These are phyloP conservation scores for Pythium diclinum DNA, from an alignment of 352 stramenopile species.

Conservation along the genomic window DNA sequence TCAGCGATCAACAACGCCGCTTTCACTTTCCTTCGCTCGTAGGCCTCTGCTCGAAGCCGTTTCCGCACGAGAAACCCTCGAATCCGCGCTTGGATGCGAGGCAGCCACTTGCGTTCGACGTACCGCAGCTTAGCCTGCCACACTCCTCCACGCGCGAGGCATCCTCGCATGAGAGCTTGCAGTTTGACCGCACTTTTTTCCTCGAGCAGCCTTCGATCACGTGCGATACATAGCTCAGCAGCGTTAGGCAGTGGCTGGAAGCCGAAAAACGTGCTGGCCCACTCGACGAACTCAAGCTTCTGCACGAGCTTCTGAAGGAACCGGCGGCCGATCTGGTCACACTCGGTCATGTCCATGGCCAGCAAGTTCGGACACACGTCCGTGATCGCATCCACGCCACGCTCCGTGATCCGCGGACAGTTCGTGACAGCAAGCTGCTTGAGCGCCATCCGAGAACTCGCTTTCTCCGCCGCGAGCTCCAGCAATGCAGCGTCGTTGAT, in stretches of 20 bases:
- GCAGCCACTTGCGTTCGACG: constrained; percentile 59
- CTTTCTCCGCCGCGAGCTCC: constrained; percentile 33
- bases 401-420: constrained; percentile 71
- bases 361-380: constrained; percentile 67
- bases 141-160: constrained; percentile 67
- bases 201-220: constrained; percentile 48
- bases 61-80: constrained; percentile 76
- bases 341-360: constrained; percentile 84
- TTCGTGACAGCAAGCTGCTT: constrained; percentile 55
- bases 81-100: constrained; percentile 75
- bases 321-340: constrained; percentile 56
- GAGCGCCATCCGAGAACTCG: constrained; percentile 25
- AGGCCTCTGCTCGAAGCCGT: constrained; percentile 30
- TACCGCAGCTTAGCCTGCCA: constrained; percentile 66
- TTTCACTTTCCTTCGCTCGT: constrained; percentile 28
- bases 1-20: constrained; percentile 43
- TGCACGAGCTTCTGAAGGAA: constrained; percentile 74
- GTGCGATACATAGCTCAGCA: constrained; percentile 58
- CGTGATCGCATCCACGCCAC: constrained; percentile 60
- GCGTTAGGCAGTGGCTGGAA: constrained; percentile 84
- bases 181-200: constrained; percentile 60
- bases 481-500: constrained; percentile 68
- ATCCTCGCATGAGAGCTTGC: constrained; percentile 80
- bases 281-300: constrained; percentile 82
- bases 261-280: constrained; percentile 77